A percentile compares a stretch with the other conserved stretches of the same genome.
Evolutionary conservation across 148 eudicot genomes (phyloP).

Genomic region (Silene conica): DNA sequence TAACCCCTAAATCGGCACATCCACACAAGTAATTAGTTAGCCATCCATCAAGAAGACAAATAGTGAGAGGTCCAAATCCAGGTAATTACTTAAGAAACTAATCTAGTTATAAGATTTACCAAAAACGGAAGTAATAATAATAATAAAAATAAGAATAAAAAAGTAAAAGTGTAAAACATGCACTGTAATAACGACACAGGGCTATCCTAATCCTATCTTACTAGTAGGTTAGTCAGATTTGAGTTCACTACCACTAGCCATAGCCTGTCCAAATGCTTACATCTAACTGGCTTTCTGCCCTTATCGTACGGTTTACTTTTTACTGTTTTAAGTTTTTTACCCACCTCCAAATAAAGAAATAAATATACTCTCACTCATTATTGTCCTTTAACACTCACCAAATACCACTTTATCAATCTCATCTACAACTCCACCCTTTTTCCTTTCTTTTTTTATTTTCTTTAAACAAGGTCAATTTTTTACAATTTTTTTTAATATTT

Average conservation of each 20-base stretch:
- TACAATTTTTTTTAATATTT: background rate
- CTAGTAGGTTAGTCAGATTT: background rate
- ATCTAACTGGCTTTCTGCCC: background rate
- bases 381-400: background rate
- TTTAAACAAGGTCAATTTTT: background rate
- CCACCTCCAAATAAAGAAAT: background rate
- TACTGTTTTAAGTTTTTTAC: background rate
- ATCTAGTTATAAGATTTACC: background rate
- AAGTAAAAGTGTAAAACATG: background rate
- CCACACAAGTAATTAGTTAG: no score
- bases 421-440: background rate
- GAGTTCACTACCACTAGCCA: background rate
- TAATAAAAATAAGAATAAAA: no score
- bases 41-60: no score
- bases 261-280: slow-evolving; percentile 7
- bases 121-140: background rate
- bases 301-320: background rate
- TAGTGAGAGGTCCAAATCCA: background rate
- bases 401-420: background rate
- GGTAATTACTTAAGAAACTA: background rate
- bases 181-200: background rate
- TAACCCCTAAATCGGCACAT: no score
- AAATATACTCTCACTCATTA: background rate
- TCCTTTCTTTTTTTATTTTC: background rate
- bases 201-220: background rate